Evolutionary conservation across 2,329 filamentous ascomycete genomes (phyloP).

Genomic region (Calcarisporium arbuscula): DNA sequence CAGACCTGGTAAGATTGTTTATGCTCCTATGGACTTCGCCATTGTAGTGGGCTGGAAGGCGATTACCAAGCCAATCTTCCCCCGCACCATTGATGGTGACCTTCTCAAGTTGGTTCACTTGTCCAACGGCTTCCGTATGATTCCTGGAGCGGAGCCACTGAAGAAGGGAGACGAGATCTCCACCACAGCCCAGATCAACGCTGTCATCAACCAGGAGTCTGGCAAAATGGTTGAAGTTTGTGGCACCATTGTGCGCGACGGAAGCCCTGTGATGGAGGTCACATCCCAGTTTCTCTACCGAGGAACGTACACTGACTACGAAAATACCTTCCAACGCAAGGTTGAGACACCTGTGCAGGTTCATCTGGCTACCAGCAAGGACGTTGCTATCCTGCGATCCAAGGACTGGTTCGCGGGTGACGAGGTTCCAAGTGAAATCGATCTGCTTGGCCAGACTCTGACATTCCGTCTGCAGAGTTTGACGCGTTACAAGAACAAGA

Average conservation of each 20-base stretch:
- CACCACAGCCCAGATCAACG: conserved; percentile 93
- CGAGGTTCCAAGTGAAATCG: conserved; percentile 59
- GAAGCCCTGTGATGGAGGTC: conserved; percentile 90
- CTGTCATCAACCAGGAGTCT: conserved; percentile 95
- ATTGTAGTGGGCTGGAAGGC: conserved; percentile 99
- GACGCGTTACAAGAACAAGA: conserved; percentile 90
- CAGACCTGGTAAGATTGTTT: conserved; percentile 86
- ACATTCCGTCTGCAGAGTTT: conserved; percentile 94
- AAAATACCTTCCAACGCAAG: conserved; percentile 99
- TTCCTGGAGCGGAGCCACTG: conserved; percentile 86
- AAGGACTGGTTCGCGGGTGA: conserved; percentile 98
- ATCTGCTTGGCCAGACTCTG: conserved; percentile 86
- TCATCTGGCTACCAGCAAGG: conserved; percentile 78
- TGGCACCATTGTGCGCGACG: conserved; percentile 83
- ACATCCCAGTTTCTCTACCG: conserved; percentile 98
- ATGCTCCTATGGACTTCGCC: conserved; percentile 97
- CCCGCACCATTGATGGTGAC: conserved; percentile 90
- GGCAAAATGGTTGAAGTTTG: conserved; percentile 99
- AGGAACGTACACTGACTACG: conserved; percentile 83
- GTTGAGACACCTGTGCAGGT: conserved; percentile 92
- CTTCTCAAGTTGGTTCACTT: conserved; percentile 92
- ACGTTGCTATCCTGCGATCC: conserved; percentile 86
- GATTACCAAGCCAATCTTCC: conserved; percentile 99
- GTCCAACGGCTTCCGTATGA: conserved; percentile 97
- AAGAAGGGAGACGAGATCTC: conserved; percentile 92